Base-by-base conservation (phyloP, 805 yeast genomes). In the Ogataea methanolica region DNA sequence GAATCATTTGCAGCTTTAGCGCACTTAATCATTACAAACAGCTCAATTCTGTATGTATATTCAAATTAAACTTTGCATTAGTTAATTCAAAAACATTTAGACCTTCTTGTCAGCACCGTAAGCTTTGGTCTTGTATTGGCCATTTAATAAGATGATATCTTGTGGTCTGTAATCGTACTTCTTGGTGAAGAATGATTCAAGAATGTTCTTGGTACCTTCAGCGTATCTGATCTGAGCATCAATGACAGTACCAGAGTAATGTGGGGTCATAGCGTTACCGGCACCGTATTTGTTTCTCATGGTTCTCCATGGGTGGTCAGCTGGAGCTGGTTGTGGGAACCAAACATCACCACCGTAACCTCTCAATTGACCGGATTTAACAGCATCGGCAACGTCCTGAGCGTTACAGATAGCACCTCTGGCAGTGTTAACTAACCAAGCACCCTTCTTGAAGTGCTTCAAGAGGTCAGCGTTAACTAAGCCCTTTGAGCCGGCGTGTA, bases 281-380 rank as follows among this genome's bases (percentile, higher is more conserved):
- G 79, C 86, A 49, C 84, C 85, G 55, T 73, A 77, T 59, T 76
- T 70, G 76, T 84, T 83, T 42, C 70, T 62, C 81, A 85, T 77
- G 11, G 72, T 46, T 73, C 89, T 75, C 94, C 94, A 86, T 55
- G 90, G 90, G 61, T 85, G 90, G 64, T 75, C 75, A 46, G 71
- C 69, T 53, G 90, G 89, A 26, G 92, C 87, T 39, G 95, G 95
- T 67, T 86, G 95, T n/a, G 83, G 84, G 71, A 60, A 76, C 89
- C 92, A 85, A 44, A 86, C 94, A 66, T 86, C 94, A 57, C 92
- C 94, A 59, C 91, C 94, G 62, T 85, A 86, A 44, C 91, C 92
- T 58, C 83, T 73, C 43, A 86, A 63, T 57, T 82, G 83, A 43
- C 94, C 94, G 36, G 79, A 68, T 46, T 72, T 62, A 36, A 86